A percentile compares a stretch with the other conserved stretches of the same genome.
Evolutionary conservation across 2,329 filamentous ascomycete species (phyloP).

Genomic region (Xylaria sp.): DNA sequence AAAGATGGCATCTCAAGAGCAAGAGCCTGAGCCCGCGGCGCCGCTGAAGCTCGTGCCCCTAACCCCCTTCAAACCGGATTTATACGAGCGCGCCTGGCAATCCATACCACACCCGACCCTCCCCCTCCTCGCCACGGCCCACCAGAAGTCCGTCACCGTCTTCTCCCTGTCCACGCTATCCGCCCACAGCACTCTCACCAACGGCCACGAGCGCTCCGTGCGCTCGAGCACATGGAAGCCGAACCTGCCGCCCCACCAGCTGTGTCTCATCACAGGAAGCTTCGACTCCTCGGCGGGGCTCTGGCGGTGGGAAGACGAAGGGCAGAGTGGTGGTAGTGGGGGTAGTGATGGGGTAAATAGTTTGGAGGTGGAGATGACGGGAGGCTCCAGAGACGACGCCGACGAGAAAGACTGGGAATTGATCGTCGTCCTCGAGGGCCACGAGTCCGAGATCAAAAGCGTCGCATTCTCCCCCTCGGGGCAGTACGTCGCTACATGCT

Average conservation of each 20-base stretch:
- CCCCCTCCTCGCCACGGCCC: conserved; percentile 86
- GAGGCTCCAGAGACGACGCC: conserved; percentile 48
- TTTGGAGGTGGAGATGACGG: conserved; percentile 48
- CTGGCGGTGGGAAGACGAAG: conserved; percentile 70
- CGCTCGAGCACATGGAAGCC: conserved; percentile 89
- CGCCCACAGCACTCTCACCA: conserved; percentile 78
- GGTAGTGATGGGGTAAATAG: too few species aligned
- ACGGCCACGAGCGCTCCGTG: conserved; percentile 91
- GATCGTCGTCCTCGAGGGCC: conserved; percentile 88
- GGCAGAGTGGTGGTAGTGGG: conserved; percentile 28
- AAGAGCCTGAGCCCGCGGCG: conserved; percentile 5
- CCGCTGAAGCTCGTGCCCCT: conserved; percentile 50
- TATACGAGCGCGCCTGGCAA: conserved; percentile 80
- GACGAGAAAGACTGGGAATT: conserved; percentile 89
- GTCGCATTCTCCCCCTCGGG: conserved; percentile 77
- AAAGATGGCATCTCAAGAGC: conserved; percentile 19
- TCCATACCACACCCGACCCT: conserved; percentile 84
- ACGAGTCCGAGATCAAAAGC: conserved; percentile 90
- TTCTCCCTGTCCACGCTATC: conserved; percentile 85
- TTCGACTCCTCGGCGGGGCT: conserved; percentile 92
- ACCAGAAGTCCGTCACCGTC: conserved; percentile 84
- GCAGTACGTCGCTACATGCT: conserved; percentile 85
- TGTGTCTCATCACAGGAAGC: conserved; percentile 86
- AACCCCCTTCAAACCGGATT: conserved; percentile 58
- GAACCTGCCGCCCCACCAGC: conserved; percentile 61